Percentiles rank a stretch among this genome's conserved stretches.
These are phyloP conservation scores for Hymenoscyphus repandus DNA, from an alignment of 2,329 filamentous ascomycete genomes.

Conservation along the genomic window DNA sequence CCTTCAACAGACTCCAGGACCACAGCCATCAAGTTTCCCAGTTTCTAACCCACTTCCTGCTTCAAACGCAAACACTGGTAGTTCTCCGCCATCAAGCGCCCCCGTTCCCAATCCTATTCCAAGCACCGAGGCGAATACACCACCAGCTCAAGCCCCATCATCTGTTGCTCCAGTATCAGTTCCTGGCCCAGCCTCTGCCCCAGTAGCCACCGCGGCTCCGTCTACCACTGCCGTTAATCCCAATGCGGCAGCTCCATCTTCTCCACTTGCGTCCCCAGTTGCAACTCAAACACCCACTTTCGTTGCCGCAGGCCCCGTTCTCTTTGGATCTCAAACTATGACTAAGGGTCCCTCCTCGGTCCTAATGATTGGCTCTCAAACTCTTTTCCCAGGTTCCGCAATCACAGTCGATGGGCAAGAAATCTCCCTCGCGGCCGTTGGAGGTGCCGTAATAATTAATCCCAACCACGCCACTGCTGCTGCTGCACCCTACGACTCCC, in stretches of 20 bases:
- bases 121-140: background rate
- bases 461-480: conserved; percentile 5
- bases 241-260: background rate
- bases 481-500: conserved; percentile 3
- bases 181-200: background rate
- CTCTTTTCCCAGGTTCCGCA: conserved; percentile 21
- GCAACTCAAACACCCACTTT: conserved; percentile 5
- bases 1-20: no score
- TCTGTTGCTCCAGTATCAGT: background rate
- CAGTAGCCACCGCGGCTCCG: background rate
- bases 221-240: background rate
- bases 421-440: conserved; percentile 19
- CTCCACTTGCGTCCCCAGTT: background rate
- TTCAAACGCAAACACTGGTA: no score
- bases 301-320: conserved; percentile 12
- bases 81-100: no score
- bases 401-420: conserved; percentile 21
- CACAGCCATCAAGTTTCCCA: no score
- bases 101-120: no score
- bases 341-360: conserved; percentile 15
- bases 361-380: conserved; percentile 23
- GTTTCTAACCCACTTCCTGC: no score
- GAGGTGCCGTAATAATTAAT: conserved; percentile 21
- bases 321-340: conserved; percentile 20
- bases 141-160: background rate